Percentiles rank a stretch among this genome's conserved stretches.
These are phyloP conservation scores for Globisporangium okanoganense DNA, from an alignment of 352 stramenopile species.

Conservation along the genomic window DNA sequence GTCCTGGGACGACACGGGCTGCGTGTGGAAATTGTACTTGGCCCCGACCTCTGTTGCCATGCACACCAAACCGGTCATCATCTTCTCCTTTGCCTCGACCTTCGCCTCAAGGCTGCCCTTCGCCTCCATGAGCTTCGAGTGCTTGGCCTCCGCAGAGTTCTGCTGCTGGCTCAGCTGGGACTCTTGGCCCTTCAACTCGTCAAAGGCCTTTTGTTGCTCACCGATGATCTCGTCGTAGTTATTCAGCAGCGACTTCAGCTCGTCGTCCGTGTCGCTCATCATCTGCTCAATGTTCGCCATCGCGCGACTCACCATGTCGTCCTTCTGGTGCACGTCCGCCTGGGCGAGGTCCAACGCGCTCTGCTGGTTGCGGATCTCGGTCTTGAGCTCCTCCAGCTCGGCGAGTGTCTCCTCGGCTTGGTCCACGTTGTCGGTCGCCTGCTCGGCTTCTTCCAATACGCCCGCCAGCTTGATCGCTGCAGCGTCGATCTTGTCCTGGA, in stretches of 20 bases:
- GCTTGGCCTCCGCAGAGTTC: conserved; percentile 23
- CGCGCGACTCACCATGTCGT: conserved; percentile 31
- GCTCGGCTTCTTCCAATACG: conserved; percentile 29
- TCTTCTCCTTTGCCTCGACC: conserved; percentile 39
- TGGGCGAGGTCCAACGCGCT: conserved; percentile 29
- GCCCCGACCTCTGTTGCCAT: conserved; percentile 35
- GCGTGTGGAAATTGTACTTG: conserved; percentile 58
- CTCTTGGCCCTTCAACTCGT: conserved; percentile 30
- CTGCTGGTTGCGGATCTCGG: conserved; percentile 35
- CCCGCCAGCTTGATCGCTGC: conserved; percentile 41
- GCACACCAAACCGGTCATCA: conserved; percentile 39
- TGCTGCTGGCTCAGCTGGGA: conserved; percentile 21
- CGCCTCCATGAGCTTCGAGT: conserved; percentile 26
- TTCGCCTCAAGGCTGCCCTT: conserved; percentile 54
- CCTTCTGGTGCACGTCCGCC: conserved; percentile 32
- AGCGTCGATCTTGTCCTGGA: conserved; percentile 49
- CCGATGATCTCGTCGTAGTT: conserved; percentile 57
- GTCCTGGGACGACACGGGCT: conserved; percentile 44
- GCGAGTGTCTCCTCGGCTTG: conserved; percentile 45
- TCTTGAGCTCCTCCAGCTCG: conserved; percentile 48
- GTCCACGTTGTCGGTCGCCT: conserved; percentile 33
- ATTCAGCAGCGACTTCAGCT: conserved; percentile 44
- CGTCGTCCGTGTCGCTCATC: conserved; percentile 70
- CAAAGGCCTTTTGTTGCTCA: conserved; percentile 31
- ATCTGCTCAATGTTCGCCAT: conserved; percentile 55